phyloP scores from a whole-genome alignment of 805 yeast species.

The Huiozyma sinensis region DNA sequence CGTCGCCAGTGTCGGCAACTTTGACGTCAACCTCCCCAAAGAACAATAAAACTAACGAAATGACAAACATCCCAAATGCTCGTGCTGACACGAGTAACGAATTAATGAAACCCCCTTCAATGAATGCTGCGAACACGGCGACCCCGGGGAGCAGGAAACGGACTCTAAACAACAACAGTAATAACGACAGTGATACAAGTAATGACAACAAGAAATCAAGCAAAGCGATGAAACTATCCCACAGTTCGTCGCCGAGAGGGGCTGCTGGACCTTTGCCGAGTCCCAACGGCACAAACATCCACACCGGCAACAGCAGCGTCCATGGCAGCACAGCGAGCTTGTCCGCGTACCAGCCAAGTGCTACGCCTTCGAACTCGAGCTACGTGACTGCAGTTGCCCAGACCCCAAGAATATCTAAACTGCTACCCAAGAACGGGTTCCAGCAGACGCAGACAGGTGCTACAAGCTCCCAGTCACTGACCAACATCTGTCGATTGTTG shows the following conservation, averaged over 20 bases:
- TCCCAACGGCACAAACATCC: not conserved
- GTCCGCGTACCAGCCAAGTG: not conserved
- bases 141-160: constrained; percentile 1
- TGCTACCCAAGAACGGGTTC: constrained; percentile 23
- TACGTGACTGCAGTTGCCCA: constrained; percentile 70
- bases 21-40: constrained; percentile 12
- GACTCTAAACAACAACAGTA: not conserved
- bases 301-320: not conserved
- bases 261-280: not conserved
- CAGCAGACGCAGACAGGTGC: not conserved
- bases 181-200: not conserved
- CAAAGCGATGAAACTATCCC: not conserved
- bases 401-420: constrained; percentile 67
- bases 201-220: constrained; percentile 1
- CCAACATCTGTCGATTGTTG: too few species aligned
- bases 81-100: constrained; percentile 3
- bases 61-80: not conserved
- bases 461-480: not conserved
- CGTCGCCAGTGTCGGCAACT: constrained; percentile 74
- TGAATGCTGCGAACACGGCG: constrained; percentile 1
- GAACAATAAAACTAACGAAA: constrained; percentile 1
- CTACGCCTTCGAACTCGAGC: constrained; percentile 1
- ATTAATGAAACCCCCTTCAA: constrained; percentile 4
- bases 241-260: constrained; percentile 1
- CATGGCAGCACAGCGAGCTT: not conserved